Conservation (phyloP, 2,329 filamentous ascomycete genomes). For the Arthrobotrys sinensis region DNA sequence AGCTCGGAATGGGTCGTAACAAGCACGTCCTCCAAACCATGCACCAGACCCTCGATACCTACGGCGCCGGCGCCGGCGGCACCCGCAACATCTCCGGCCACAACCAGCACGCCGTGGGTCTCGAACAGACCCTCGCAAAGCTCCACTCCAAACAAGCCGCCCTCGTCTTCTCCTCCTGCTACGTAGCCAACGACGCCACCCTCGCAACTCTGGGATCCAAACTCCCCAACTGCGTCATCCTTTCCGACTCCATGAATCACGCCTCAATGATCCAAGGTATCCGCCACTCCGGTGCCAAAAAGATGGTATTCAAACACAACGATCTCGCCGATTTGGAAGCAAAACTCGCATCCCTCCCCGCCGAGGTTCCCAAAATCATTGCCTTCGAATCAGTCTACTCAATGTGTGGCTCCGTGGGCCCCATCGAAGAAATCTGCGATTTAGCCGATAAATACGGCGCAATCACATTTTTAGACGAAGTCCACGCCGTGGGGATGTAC, state of each 20-base stretch:
- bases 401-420: conserved; percentile 98
- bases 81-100: conserved; percentile 98
- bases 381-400: conserved; percentile 99
- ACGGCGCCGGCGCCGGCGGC: conserved; percentile 93
- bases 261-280: conserved; percentile 99
- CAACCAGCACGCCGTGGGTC: conserved; percentile 89
- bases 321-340: conserved; percentile 92
- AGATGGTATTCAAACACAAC: conserved; percentile 99
- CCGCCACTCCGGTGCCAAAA: conserved; percentile 94
- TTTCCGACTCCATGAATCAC: conserved; percentile 98
- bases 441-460: conserved; percentile 97
- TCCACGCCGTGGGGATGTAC: conserved; percentile 99
- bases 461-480: conserved; percentile 97
- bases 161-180: conserved; percentile 96
- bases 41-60: conserved; percentile 94
- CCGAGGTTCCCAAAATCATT: conserved; percentile 94
- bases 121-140: conserved; percentile 86
- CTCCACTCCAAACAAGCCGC: conserved; percentile 93
- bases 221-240: conserved; percentile 93
- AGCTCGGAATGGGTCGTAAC: conserved; percentile 94
- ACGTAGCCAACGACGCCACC: conserved; percentile 97
- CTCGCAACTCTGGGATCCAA: conserved; percentile 97
- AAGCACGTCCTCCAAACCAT: conserved; percentile 87
- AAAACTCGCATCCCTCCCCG: conserved; percentile 88
- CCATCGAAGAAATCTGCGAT: conserved; percentile 95